Evolutionary conservation across 805 yeast genomes (phyloP), one percentile per base, ranked within the genome.

Genomic region (Cyberlindnera mrakii): DNA sequence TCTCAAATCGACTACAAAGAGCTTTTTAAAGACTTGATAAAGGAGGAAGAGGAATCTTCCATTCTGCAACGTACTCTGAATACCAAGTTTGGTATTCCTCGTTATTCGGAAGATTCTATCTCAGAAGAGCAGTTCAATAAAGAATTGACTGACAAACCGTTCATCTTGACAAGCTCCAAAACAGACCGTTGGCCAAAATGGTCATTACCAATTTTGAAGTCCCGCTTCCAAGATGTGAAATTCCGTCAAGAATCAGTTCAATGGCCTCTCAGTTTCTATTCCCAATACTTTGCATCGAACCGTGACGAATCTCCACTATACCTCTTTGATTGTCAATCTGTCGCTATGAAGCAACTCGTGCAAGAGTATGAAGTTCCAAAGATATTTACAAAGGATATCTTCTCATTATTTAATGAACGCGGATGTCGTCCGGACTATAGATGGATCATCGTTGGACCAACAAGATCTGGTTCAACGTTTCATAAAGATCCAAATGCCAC

Each of bases 401-500:
- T 86, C 62, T 71, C 69, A 19, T 59, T 78, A n/a, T 74, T 83
- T 44, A 60, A 51, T 52, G 47, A 43, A n/a, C 46, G 50, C 0
- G 27, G 39, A 6, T 80, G 85, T 52, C 68, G 96, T 39, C 97
- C 97, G 1, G 96, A 89, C 61, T 83, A 85, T 59, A 75, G 91
- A n/a, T 89, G 97, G 97, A 66, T 89, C 18, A 90, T 90, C 37
- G 73, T 85, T 7, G 97, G 97, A 0, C 89, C 95, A 2, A 69
- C 66, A 17, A 64, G 95, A 39, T 79, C 88, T 7, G 97, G 96
- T 0, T 85, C 95, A 1, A 84, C 95, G 0, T 89, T 88, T 62
- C 97, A 89, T 61, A 89, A 90, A 54, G 97, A 89, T 57, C 97
- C 97, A 7, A 89, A 89, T 58, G 76, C 78, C 36, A 90, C 96